A percentile compares a stretch with the other conserved stretches of the same genome.
Evolutionary conservation across 2,329 filamentous ascomycete species (phyloP).

Genomic region (Corynespora cassiicola): DNA sequence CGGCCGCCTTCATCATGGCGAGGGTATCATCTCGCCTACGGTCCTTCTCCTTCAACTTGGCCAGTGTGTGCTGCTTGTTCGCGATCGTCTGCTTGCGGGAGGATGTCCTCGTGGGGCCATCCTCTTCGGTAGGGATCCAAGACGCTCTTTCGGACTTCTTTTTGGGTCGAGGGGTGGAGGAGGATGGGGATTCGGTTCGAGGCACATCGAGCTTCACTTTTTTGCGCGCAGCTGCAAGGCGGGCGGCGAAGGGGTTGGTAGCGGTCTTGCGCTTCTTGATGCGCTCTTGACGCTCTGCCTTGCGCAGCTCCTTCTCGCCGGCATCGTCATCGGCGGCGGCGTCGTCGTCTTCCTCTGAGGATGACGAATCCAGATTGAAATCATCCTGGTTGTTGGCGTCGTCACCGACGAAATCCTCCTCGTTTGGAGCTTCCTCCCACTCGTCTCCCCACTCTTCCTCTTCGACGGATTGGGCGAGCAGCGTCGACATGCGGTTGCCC

Average conservation of each 20-base stretch:
- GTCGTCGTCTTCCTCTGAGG: slow-evolving; percentile 79
- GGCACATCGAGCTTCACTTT: slow-evolving; percentile 46
- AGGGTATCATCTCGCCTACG: slow-evolving; percentile 74
- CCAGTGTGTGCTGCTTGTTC: slow-evolving; percentile 64
- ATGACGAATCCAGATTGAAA: slow-evolving; percentile 80
- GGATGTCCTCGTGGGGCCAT: slow-evolving; percentile 68
- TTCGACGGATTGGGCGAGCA: slow-evolving; percentile 39
- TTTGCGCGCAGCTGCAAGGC: slow-evolving; percentile 48
- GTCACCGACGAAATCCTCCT: slow-evolving; percentile 59
- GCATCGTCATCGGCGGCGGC: slow-evolving; percentile 76
- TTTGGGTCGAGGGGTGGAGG: slow-evolving; percentile 60
- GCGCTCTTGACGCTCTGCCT: slow-evolving; percentile 69
- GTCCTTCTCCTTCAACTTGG: slow-evolving; percentile 77
- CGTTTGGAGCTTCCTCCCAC: slow-evolving; percentile 71
- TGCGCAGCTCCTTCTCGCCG: slow-evolving; percentile 86
- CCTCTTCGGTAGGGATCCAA: slow-evolving; percentile 70
- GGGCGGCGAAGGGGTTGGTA: slow-evolving; percentile 45
- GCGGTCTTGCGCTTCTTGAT: slow-evolving; percentile 81
- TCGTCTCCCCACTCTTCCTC: slow-evolving; percentile 53
- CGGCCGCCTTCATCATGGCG: slow-evolving; percentile 66
- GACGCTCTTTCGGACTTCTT: slow-evolving; percentile 76
- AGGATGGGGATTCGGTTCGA: slow-evolving; percentile 52
- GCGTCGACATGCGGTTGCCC: slow-evolving; percentile 49
- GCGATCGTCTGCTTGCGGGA: slow-evolving; percentile 68
- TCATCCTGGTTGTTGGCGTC: slow-evolving; percentile 68